phyloP scores from a whole-genome alignment of 2,329 filamentous ascomycete species.

The Lachnellula arida region DNA sequence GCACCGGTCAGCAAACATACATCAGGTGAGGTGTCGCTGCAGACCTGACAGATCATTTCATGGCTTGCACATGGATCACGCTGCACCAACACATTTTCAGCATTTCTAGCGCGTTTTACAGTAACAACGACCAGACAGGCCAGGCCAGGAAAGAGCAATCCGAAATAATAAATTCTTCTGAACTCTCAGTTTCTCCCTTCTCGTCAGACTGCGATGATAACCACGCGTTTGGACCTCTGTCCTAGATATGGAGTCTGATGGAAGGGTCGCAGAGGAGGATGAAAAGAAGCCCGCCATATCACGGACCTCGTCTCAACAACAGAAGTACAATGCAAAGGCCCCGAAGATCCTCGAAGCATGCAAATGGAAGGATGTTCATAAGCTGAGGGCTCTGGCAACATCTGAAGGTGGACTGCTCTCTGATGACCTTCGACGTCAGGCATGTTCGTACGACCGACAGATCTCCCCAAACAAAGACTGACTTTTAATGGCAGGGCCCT shows the following conservation, averaged over 20 bases:
- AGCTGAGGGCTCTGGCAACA: slow-evolving; percentile 54
- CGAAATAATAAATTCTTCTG: neutral
- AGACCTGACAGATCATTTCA: slow-evolving; percentile 19
- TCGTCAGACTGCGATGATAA: slow-evolving; percentile 20
- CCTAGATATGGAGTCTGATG: slow-evolving; percentile 29
- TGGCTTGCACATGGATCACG: slow-evolving; percentile 9
- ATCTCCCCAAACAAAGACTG: slow-evolving; percentile 10
- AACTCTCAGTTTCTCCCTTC: neutral
- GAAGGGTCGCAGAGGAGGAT: slow-evolving; percentile 15
- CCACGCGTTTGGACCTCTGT: slow-evolving; percentile 20
- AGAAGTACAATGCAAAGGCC: slow-evolving; percentile 33
- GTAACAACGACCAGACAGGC: too few relatives aligned
- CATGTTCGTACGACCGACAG: slow-evolving; percentile 60
- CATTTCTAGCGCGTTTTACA: neutral
- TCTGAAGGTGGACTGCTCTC: slow-evolving; percentile 62
- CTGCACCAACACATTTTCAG: slow-evolving; percentile 9
- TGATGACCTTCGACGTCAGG: slow-evolving; percentile 63
- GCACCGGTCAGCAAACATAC: slow-evolving; percentile 3
- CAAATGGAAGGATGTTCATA: slow-evolving; percentile 48
- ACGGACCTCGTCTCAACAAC: slow-evolving; percentile 4
- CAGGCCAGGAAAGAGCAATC: too few relatives aligned
- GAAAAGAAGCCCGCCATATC: slow-evolving; percentile 8
- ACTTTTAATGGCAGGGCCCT: slow-evolving; percentile 50
- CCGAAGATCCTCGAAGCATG: slow-evolving; percentile 56
- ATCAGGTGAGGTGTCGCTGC: slow-evolving; percentile 6